A percentile compares a stretch with the other conserved stretches of the same genome.
Conservation (phyloP, 129 eudicot genomes). For the Centaurea solstitialis region DNA sequence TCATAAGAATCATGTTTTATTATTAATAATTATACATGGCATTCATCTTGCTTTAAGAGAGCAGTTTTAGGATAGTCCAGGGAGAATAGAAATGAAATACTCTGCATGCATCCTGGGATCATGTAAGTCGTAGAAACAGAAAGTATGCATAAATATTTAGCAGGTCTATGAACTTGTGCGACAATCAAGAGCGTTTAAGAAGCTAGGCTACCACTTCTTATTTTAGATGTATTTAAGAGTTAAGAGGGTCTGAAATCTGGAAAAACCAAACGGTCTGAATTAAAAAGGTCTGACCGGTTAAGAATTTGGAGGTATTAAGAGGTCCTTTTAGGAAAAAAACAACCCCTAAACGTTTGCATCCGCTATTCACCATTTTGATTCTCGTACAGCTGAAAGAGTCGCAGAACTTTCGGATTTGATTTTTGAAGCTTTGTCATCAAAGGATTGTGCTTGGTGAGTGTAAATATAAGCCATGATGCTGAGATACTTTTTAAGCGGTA, state of each 20-base stretch:
- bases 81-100: background rate
- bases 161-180: no score
- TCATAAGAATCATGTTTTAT: background rate
- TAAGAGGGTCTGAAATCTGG: no score
- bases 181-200: no score
- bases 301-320: no score
- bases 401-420: constrained; percentile 61
- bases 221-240: no score
- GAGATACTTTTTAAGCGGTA: background rate
- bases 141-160: background rate
- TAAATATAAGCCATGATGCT: constrained; percentile 10
- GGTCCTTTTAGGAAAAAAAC: no score
- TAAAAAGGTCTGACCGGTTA: no score
- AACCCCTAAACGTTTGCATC: background rate
- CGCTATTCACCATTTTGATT: constrained; percentile 11
- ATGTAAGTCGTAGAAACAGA: background rate
- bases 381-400: constrained; percentile 55
- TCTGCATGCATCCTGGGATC: background rate
- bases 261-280: no score
- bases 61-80: background rate
- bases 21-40: background rate
- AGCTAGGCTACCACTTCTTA: no score
- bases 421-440: constrained; percentile 81
- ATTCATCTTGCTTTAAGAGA: background rate
- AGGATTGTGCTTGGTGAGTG: constrained; percentile 87